Base-by-base conservation (phyloP, 345 rosid species). In the Kernera saxatilis region DNA sequence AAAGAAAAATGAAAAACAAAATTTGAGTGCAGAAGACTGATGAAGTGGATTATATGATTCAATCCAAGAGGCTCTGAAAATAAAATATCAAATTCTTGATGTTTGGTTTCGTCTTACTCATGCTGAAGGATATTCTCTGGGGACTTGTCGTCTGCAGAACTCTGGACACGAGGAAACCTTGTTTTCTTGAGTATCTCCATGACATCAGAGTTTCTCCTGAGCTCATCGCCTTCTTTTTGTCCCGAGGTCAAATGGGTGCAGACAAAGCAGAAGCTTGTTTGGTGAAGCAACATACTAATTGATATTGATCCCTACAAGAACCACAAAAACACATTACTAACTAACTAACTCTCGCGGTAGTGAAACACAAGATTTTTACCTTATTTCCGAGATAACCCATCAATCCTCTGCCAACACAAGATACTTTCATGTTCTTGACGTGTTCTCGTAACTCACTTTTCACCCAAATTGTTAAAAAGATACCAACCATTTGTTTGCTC, bases 341-440 rank as follows among this genome's bases (percentile, higher is more conserved):
- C 32, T 48, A 71, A 51, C 41, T 15, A 52, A 45, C 36, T 62
- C 5, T 44, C 1, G 13, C 2, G 0, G n/a, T 63, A 54, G 39
- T 14, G 37, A 74, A 63, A 64, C 5, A 25, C 58, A 48, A 71
- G 18, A 12, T 33, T 15, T 43, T 63, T 84, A 94, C 99, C 99
- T 94, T 94, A 78, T 94, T 94, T 67, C 97, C 96, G 0, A 94
- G 98, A 79, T 94, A 94, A 57, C 99, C 99, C 98, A 91, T 94
- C 77, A 94, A 52, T 71, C 99, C 99, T 85, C 99, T 82, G 45
- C 99, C 99, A 56, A 94, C 93, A 77, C 97, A 88, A 73, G 97
- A 94, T 40, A 94, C 96, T 81, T 94, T 94, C 90, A 91, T 86
- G 87, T 92, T 92, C 67, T 78, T 86, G 60, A 92, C 96, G 48